These are phyloP conservation scores for Lactifluus pinguis DNA, from an alignment of 768 basidiomycete species.

Conservation along the genomic window DNA sequence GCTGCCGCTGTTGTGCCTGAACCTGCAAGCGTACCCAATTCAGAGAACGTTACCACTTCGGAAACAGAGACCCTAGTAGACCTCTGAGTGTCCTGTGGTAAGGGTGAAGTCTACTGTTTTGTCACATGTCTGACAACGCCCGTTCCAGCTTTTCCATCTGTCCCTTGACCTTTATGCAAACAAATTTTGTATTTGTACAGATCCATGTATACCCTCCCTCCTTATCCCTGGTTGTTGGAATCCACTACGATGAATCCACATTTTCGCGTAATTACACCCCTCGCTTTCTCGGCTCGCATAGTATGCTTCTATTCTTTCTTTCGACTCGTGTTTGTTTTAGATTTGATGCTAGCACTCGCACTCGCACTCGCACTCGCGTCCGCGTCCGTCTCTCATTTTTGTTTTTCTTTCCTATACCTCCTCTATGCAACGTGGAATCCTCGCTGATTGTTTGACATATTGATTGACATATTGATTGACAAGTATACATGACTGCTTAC, in stretches of 20 bases:
- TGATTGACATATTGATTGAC: background rate
- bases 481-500: background rate
- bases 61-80: background rate
- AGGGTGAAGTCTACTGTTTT: background rate
- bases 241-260: background rate
- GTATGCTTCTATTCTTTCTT: background rate
- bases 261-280: background rate
- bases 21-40: background rate
- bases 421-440: background rate
- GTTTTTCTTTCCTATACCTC: background rate
- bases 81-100: background rate
- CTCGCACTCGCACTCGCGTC: background rate
- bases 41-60: background rate
- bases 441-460: background rate
- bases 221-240: background rate
- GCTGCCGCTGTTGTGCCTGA: background rate
- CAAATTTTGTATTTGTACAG: background rate
- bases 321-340: background rate
- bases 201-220: background rate
- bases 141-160: background rate
- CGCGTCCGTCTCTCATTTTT: background rate
- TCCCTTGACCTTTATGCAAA: background rate
- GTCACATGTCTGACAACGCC: background rate
- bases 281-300: background rate
- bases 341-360: background rate